Evolutionary conservation across 2,329 filamentous ascomycete genomes (phyloP).

Genomic region (Microascus cirrosus): DNA sequence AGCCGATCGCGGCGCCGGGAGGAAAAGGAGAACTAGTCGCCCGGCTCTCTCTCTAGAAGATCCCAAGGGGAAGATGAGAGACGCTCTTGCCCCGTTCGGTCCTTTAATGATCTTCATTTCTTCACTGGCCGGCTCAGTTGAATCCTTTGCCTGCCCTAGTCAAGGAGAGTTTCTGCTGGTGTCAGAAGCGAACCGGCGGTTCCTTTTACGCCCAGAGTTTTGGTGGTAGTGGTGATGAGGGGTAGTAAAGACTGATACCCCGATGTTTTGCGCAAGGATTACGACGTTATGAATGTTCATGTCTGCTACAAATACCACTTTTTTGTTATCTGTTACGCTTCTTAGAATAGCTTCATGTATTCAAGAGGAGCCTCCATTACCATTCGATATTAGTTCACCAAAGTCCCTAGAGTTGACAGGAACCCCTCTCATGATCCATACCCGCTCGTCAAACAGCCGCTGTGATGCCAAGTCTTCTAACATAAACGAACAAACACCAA

Average conservation of each 20-base stretch:
- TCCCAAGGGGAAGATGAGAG: not conserved
- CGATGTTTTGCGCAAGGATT: not conserved
- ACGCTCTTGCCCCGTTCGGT: not conserved
- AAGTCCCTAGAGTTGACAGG: no score
- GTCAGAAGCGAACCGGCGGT: not conserved
- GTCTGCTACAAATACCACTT: not conserved
- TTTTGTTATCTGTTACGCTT: not conserved
- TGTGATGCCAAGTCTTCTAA: not conserved
- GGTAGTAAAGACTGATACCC: not conserved
- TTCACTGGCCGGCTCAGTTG: not conserved
- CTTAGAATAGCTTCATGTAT: not conserved
- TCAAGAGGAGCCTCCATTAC: not conserved
- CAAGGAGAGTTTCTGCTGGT: not conserved
- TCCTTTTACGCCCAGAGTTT: not conserved
- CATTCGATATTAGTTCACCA: no score
- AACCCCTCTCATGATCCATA: no score
- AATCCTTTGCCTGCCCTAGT: not conserved
- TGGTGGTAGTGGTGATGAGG: not conserved
- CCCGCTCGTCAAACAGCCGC: no score
- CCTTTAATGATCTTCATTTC: not conserved
- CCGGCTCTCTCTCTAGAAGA: not conserved
- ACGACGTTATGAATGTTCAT: not conserved
- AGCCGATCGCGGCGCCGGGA: not conserved
- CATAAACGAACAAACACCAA: not conserved
- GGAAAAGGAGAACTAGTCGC: not conserved